Conservation (phyloP, 805 yeast species). For the Yarrowia keelungensis region DNA sequence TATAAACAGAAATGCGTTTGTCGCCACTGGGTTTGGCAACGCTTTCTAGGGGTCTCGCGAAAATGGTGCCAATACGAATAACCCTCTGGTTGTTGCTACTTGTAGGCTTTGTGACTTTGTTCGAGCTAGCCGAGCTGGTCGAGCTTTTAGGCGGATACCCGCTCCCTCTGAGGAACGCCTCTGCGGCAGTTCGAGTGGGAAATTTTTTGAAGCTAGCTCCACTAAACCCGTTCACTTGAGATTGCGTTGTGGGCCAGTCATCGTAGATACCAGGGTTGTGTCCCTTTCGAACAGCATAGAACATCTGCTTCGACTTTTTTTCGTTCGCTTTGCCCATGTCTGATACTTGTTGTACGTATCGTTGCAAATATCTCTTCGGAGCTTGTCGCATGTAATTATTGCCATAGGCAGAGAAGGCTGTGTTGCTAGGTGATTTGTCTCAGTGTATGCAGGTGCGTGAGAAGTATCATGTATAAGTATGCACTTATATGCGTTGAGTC, state of each 20-base stretch:
- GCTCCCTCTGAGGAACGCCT: not conserved
- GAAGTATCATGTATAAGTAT: no score
- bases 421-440: no score
- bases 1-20: not conserved
- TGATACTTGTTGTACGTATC: not conserved
- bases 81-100: not conserved
- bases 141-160: no score
- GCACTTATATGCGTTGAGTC: no score
- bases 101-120: not conserved
- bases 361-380: not conserved
- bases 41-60: no score
- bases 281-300: slow-evolving; percentile 10
- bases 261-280: not conserved
- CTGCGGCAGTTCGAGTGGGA: not conserved
- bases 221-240: not conserved
- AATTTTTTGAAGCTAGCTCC: not conserved
- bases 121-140: no score
- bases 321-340: not conserved
- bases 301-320: not conserved
- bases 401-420: not conserved
- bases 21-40: not conserved
- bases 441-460: no score
- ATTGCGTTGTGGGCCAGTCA: not conserved
- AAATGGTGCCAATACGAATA: no score
- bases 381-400: not conserved